Conservation (phyloP, 352 stramenopile species). For the Pythium sukuiense region DNA sequence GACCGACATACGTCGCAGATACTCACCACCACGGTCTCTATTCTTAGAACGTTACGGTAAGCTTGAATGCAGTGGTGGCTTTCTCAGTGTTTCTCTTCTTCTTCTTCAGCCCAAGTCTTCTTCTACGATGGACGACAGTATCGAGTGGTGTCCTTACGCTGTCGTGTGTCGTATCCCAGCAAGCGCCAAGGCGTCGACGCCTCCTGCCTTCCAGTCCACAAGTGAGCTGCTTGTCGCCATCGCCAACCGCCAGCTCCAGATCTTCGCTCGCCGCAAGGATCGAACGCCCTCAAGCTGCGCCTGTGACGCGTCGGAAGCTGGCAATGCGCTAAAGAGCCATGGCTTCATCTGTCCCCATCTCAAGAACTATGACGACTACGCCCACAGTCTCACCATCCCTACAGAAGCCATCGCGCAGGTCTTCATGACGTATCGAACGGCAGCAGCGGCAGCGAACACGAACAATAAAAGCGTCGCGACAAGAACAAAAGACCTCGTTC, state of each 20-base stretch:
- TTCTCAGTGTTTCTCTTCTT: constrained; percentile 6
- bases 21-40: too few relatives aligned
- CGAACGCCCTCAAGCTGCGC: constrained; percentile 18
- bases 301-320: constrained; percentile 9
- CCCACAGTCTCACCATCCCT: constrained; percentile 31
- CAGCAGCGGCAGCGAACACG: not conserved
- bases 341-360: constrained; percentile 49
- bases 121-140: not conserved
- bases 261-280: constrained; percentile 12
- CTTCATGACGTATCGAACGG: constrained; percentile 37
- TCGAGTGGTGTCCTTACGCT: constrained; percentile 17
- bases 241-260: constrained; percentile 4
- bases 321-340: not conserved
- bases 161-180: constrained; percentile 7
- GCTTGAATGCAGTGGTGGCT: not conserved
- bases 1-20: constrained; percentile 2
- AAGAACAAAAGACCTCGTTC: constrained; percentile 40
- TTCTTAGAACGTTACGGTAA: not conserved
- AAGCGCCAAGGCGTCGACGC: not conserved
- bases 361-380: constrained; percentile 34
- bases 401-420: constrained; percentile 36
- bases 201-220: not conserved
- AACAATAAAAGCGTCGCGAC: constrained; percentile 27
- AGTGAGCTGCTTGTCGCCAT: constrained; percentile 23
- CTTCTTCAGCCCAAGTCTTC: too few relatives aligned